Base-by-base conservation (phyloP, 257 asterid genomes). In the Scutellaria barbata region DNA sequence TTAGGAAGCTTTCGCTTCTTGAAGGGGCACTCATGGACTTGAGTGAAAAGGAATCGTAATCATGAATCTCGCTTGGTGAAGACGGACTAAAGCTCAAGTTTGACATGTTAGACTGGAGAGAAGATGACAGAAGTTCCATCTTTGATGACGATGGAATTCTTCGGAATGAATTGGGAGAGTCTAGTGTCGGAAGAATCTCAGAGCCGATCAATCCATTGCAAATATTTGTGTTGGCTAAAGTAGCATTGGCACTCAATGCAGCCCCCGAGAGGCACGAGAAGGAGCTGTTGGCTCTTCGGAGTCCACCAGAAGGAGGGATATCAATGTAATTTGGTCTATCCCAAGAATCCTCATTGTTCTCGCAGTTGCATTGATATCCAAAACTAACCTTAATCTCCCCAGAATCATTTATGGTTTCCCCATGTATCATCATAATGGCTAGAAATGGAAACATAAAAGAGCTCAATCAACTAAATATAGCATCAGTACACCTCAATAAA, bases 231-330 rank as follows among this genome's bases (percentile, higher is more conserved):
- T 94, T 94, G 2, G 96, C 99, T 68, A 94, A 76, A 0, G 99
- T 94, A 12, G 93, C 87, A 10, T 94, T 91, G 67, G 96, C 98
- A 74, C 98, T 91, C 71, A 94, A 61, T 50, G 98, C 99, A 35
- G 99, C 99, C 5, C 99, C 99, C 0, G 93, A 86, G 75, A 94
- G 89, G 76, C 97, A 91, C 30, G 96, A 89, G 83, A 94, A 94
- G 17, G 96, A 91, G 78, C 88, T 83, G 80, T 55, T 81, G 68
- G 84, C 88, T 77, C 90, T 80, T 33, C 64, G 78, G 68, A 85
- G 90, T 54, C 80, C 78, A 51, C 72, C 81, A 43, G 85, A 64
- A 39, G 84, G 74, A 1, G 96, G 94, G 79, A 85, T 85, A 20
- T 81, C 93, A 18, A 88, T 84, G 25, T 84, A 82, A 16, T 80